phyloP scores from a whole-genome alignment of 1,284 basidiomycete genomes.

The Waitea zeae region DNA sequence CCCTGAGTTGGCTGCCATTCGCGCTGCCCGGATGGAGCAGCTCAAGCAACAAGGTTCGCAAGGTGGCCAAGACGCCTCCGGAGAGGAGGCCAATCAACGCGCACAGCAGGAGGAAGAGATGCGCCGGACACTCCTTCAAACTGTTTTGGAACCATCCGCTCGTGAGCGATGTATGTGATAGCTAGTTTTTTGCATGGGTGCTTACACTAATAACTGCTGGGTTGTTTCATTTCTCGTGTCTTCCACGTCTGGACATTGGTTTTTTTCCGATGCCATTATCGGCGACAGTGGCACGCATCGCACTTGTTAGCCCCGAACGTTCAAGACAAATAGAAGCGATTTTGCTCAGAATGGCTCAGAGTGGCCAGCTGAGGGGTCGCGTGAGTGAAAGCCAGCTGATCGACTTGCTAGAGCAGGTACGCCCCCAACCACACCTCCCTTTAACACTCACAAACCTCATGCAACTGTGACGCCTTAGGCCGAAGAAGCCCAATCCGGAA shows the following conservation, averaged over 20 bases:
- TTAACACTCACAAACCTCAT: conserved; percentile 1
- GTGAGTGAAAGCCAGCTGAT: conserved; percentile 86
- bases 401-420: conserved; percentile 81
- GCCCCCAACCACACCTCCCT: conserved; percentile 7
- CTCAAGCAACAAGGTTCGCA: conserved; percentile 14
- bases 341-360: conserved; percentile 80
- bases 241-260: too few relatives aligned
- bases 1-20: conserved; percentile 23
- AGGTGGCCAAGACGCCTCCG: conserved; percentile 14
- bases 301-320: conserved; percentile 80
- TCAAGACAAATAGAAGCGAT: conserved; percentile 78
- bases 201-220: too few relatives aligned
- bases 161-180: conserved; percentile 72
- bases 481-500: conserved; percentile 43
- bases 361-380: conserved; percentile 76
- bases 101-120: conserved; percentile 54
- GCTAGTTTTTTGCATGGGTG: too few relatives aligned
- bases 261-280: too few relatives aligned
- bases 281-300: conserved; percentile 75
- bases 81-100: conserved; percentile 35
- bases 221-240: too few relatives aligned
- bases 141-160: conserved; percentile 75
- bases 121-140: conserved; percentile 70
- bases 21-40: conserved; percentile 23
- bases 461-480: too few relatives aligned